Conservation (phyloP, 805 yeast species). For the Teunomyces atbi region DNA sequence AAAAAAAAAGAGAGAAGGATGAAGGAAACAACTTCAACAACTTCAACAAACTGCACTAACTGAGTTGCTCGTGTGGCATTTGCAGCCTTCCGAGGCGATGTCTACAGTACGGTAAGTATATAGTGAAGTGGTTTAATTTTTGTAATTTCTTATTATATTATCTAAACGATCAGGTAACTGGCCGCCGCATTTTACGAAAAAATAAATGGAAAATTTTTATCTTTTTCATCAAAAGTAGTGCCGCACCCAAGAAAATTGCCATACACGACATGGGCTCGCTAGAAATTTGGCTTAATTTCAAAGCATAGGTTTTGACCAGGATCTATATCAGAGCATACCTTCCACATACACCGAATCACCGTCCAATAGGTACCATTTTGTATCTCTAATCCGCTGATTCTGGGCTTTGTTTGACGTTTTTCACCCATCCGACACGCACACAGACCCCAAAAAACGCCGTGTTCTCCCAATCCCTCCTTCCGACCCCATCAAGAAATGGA, state of each 20-base stretch:
- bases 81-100: too few relatives aligned
- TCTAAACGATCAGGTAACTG: conserved; percentile 2
- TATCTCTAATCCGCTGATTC: too few relatives aligned
- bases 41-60: not conserved
- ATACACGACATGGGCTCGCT: conserved; percentile 2
- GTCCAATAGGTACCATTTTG: too few relatives aligned
- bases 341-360: too few relatives aligned
- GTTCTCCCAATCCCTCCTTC: conserved; percentile 9
- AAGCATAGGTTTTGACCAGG: too few relatives aligned
- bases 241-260: not conserved
- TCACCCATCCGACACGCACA: not conserved
- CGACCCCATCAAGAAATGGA: conserved; percentile 21
- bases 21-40: not conserved
- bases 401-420: too few relatives aligned
- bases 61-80: too few relatives aligned
- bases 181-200: not conserved
- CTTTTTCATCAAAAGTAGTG: conserved; percentile 26
- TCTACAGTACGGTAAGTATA: too few relatives aligned
- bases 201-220: conserved; percentile 20
- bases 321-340: too few relatives aligned
- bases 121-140: not conserved
- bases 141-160: not conserved
- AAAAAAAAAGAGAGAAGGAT: too few relatives aligned
- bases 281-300: not conserved
- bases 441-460: conserved; percentile 4